phyloP scores from a whole-genome alignment of 2,329 filamentous ascomycete species.

The Didymella pinodella region DNA sequence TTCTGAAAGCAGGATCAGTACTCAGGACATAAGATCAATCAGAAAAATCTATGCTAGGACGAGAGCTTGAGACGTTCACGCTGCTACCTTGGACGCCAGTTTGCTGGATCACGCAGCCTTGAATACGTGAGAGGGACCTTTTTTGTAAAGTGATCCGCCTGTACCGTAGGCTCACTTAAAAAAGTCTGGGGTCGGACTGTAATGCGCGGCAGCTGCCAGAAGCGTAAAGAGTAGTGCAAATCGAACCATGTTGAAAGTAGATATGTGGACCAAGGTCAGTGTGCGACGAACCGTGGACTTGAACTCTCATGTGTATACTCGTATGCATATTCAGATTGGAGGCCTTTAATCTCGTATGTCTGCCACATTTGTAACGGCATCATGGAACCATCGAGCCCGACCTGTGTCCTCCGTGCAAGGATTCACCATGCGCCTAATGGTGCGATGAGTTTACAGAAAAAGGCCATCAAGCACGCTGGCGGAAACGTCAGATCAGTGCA shows the following conservation, averaged over 20 bases:
- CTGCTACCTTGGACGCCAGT: neutral
- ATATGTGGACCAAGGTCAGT: neutral
- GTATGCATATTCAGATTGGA: neutral
- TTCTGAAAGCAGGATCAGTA: conserved; percentile 1
- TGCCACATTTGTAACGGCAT: neutral
- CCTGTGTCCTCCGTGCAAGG: neutral
- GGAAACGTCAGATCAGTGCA: neutral
- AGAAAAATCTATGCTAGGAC: conserved; percentile 1
- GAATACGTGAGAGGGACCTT: neutral
- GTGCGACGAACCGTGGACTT: neutral
- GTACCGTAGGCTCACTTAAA: neutral
- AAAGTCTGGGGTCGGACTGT: neutral
- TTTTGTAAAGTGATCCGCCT: neutral
- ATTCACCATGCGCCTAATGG: neutral
- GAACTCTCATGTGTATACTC: neutral
- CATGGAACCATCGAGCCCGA: neutral
- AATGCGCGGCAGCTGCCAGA: neutral
- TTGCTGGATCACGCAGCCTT: conserved; percentile 9
- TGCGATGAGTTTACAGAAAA: neutral
- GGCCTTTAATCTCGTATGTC: neutral
- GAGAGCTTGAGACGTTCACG: neutral
- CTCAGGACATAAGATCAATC: neutral
- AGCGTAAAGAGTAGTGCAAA: neutral
- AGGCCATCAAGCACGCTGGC: neutral
- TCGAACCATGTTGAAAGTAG: neutral